Conservation (phyloP, 2,329 filamentous ascomycete genomes). For the Lanzia echinophila region DNA sequence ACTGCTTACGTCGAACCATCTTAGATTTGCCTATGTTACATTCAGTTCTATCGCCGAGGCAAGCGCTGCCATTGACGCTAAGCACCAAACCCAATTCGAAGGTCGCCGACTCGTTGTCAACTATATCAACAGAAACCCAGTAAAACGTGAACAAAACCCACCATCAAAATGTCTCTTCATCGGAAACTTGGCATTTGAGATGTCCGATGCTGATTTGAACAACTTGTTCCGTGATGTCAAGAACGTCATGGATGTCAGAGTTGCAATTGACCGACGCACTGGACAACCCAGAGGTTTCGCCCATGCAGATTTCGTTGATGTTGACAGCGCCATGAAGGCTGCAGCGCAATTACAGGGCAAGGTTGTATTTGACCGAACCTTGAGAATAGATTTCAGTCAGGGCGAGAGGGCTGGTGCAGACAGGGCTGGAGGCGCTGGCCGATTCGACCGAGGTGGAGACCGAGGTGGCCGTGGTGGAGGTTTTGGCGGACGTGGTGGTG, state of each 20-base stretch:
- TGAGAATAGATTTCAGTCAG: slow-evolving; percentile 56
- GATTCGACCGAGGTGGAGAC: neutral
- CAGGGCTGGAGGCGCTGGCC: neutral
- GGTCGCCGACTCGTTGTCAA: slow-evolving; percentile 59
- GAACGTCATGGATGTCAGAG: slow-evolving; percentile 68
- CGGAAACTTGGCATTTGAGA: slow-evolving; percentile 80
- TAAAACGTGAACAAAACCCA: slow-evolving; percentile 28
- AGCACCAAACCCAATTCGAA: slow-evolving; percentile 54
- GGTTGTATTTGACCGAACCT: slow-evolving; percentile 55
- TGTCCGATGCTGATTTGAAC: slow-evolving; percentile 77
- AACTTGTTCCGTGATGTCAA: slow-evolving; percentile 64
- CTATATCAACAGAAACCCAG: slow-evolving; percentile 35
- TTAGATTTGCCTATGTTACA: slow-evolving; percentile 60
- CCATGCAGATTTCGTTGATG: slow-evolving; percentile 70
- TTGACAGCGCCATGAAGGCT: slow-evolving; percentile 57
- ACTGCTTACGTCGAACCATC: neutral
- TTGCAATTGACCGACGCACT: slow-evolving; percentile 74
- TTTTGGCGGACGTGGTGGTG: neutral
- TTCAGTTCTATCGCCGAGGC: slow-evolving; percentile 50
- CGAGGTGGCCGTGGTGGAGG: neutral
- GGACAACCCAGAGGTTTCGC: slow-evolving; percentile 79
- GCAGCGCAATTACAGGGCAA: slow-evolving; percentile 48
- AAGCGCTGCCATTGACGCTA: slow-evolving; percentile 46
- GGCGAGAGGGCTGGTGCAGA: slow-evolving; percentile 3
- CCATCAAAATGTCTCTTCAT: slow-evolving; percentile 68